Percentiles rank a stretch among this genome's conserved stretches.
phyloP scores from a whole-genome alignment of 1,284 basidiomycete species.

The Ceratobasidium sp. region DNA sequence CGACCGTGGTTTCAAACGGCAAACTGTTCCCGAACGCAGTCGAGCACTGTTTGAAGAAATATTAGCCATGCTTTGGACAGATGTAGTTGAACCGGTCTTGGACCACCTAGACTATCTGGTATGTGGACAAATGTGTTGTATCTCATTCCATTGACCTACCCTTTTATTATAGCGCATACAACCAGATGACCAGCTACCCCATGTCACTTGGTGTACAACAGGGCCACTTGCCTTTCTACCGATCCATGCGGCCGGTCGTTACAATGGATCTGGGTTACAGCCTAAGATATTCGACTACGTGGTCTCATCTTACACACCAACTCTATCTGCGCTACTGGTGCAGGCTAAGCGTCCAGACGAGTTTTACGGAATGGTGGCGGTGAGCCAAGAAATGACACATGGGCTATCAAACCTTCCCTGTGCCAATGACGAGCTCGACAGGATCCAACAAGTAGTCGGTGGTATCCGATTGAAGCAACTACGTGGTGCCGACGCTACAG shows the following conservation, averaged over 20 bases:
- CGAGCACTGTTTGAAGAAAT: not conserved
- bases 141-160: not conserved
- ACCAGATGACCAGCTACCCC: not conserved
- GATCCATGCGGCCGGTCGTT: conserved; percentile 1
- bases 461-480: not conserved
- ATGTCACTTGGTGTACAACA: conserved; percentile 8
- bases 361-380: not conserved
- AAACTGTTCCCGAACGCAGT: not conserved
- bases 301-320: conserved; percentile 7
- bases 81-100: not conserved
- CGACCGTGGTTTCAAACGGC: not conserved
- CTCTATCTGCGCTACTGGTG: not conserved
- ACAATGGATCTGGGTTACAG: not conserved
- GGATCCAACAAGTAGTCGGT: not conserved
- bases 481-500: not conserved
- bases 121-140: not conserved
- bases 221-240: conserved; percentile 6
- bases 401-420: not conserved
- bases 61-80: not conserved
- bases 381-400: conserved; percentile 6
- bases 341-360: not conserved
- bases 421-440: not conserved
- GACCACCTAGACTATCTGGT: not conserved
- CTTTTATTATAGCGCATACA: not conserved
- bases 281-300: not conserved